These are phyloP conservation scores for Lichenothelia convexa DNA, from an alignment of 495 filamentous ascomycete genomes.

Conservation along the genomic window DNA sequence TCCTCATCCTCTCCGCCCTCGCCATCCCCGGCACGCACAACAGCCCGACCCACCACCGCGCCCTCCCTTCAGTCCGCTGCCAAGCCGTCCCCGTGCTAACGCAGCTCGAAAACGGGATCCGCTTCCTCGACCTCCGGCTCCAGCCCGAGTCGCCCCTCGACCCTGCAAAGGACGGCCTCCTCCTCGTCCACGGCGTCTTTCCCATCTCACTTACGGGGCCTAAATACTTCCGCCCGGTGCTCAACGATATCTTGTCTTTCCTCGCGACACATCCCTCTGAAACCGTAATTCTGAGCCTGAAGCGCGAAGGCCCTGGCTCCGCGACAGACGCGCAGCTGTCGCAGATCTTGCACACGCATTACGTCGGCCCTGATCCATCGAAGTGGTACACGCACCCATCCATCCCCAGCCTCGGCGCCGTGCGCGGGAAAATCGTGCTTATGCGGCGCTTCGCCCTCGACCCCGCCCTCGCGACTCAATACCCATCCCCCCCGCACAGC, in stretches of 20 bases:
- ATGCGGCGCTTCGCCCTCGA: conserved; percentile 61
- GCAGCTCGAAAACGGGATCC: conserved; percentile 78
- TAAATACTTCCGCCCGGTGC: conserved; percentile 57
- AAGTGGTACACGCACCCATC: conserved; percentile 64
- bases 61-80: conserved; percentile 84
- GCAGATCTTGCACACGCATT: conserved; percentile 50
- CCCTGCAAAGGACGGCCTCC: conserved; percentile 34
- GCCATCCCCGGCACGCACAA: conserved; percentile 96
- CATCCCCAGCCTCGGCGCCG: conserved; percentile 69
- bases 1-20: conserved; percentile 64
- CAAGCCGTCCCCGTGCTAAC: conserved; percentile 58
- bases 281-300: conserved; percentile 69
- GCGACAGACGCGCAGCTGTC: conserved; percentile 66
- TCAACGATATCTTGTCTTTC: conserved; percentile 53
- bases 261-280: conserved; percentile 63
- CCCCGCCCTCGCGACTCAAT: conserved; percentile 5
- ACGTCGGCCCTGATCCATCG: conserved; percentile 38
- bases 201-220: conserved; percentile 47
- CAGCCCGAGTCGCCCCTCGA: conserved; percentile 41
- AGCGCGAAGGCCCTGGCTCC: conserved; percentile 70
- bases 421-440: conserved; percentile 67
- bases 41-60: conserved; percentile 61
- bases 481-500: not conserved
- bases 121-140: conserved; percentile 85
- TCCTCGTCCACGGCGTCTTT: conserved; percentile 62